Percentiles rank a stretch among this genome's conserved stretches.
Conservation (phyloP, 441 rosid species). For the Lepidium campestre region DNA sequence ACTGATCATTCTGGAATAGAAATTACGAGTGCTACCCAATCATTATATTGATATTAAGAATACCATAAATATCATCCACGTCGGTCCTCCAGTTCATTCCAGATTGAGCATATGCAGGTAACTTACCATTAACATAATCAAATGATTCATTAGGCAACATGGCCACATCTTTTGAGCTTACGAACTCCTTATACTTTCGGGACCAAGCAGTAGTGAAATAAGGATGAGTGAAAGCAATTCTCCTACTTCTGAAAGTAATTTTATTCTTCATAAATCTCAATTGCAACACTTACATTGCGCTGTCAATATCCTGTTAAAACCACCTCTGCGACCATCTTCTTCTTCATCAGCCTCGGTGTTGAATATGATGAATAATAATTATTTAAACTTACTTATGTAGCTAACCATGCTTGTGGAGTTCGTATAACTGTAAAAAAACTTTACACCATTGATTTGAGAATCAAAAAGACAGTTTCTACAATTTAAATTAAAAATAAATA, state of each 20-base stretch:
- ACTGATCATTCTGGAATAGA: background rate
- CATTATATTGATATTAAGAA: background rate
- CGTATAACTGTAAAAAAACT: no score
- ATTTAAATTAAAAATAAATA: no score
- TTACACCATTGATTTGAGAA: no score
- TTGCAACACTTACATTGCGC: background rate
- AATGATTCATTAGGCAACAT: background rate
- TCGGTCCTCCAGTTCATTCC: background rate
- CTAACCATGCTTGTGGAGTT: no score
- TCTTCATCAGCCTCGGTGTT: no score
- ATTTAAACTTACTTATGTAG: no score
- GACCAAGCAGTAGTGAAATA: background rate
- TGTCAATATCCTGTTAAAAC: background rate
- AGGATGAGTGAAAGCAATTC: background rate
- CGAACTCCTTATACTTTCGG: background rate
- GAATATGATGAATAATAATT: no score
- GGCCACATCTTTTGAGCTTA: background rate
- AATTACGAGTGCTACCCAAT: background rate
- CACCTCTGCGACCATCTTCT: no score
- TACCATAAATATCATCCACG: background rate
- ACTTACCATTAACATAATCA: background rate
- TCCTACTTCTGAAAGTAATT: background rate
- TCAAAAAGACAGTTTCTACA: no score
- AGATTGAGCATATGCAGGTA: background rate
- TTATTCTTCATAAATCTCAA: background rate